Evolutionary conservation across 495 filamentous ascomycete species (phyloP), one percentile per base, ranked within the genome.

Genomic region (Penicillium silybi): DNA sequence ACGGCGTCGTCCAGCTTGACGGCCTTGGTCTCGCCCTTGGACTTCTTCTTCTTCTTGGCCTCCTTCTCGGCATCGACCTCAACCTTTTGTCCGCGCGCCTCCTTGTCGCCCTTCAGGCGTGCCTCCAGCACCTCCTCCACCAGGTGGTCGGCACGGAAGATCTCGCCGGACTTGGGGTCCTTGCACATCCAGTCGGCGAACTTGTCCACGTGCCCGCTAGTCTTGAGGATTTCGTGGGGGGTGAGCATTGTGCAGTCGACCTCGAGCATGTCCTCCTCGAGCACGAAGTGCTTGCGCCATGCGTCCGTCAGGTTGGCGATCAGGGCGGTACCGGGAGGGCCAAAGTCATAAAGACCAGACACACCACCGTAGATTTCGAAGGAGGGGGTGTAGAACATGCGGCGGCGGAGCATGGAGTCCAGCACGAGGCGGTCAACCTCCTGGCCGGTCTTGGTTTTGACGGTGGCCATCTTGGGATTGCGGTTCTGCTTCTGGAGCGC

Each of bases 171-270:
- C 76, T 95, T 93, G 46, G 91, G 90, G 68, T 98, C 93, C 71
- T 97, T 97, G 83, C 90, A 95, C 92, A 97, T 96, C 89, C 89
- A 97, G 68, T 97, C 95, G 58, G 90, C 87, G 68, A 97, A 98
- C 69, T 95, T 95, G 57, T 97, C 93, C 46, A 97, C 93, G 71
- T 98, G 93, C 52, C 95, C 93, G 64, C 85, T 90, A 20, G 93
- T 97, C 81, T 97, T 96, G 41, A 98, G 78, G 10, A 97, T 89
- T 37, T 92, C 88, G 53, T 90, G 80, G 19, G 93, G 93, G 46
- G 89, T 95, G 57, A 95, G 67, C 68, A 87, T 88, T 11, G 83
- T 89, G 68, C 87, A 91, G 68, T 95, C 89, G 35, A 95, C 82
- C 72, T 95, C 89, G 40, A 95, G 76, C 88, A 93, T 92, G 69